phyloP scores from a whole-genome alignment of 305 asterid species.

The Euphrasia arctica region DNA sequence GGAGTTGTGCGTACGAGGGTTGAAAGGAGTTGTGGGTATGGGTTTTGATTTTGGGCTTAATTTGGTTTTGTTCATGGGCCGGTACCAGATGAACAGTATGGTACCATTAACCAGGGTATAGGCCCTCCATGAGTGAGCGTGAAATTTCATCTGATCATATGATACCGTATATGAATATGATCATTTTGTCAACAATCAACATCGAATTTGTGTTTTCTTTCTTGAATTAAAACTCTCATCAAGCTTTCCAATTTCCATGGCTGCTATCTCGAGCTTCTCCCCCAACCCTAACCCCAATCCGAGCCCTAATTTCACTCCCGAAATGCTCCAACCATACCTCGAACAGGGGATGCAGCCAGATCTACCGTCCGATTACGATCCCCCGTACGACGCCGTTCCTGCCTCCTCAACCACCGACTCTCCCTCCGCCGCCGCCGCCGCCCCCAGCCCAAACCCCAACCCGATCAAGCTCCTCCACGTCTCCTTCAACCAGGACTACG shows the following conservation, averaged over 20 bases:
- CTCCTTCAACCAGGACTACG: conserved; percentile 52
- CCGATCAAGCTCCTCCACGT: conserved; percentile 41
- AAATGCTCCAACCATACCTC: conserved; percentile 24
- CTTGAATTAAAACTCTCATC: no score
- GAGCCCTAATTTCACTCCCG: conserved; percentile 9
- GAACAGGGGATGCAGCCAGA: conserved; percentile 12
- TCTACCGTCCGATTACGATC: conserved; percentile 10
- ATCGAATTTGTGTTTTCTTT: no score
- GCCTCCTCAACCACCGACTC: not conserved
- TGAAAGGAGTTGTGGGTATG: no score
- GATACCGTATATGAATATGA: no score
- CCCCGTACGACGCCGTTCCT: conserved; percentile 13
- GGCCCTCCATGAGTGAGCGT: no score
- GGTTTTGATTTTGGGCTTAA: no score
- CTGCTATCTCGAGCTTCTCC: conserved; percentile 29
- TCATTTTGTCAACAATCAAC: no score
- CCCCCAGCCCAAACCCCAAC: conserved; percentile 15
- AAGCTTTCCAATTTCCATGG: conserved; percentile 22
- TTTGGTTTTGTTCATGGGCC: no score
- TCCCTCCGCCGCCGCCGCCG: not conserved
- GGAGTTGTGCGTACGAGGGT: no score
- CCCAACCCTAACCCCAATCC: conserved; percentile 24
- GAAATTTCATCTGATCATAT: no score
- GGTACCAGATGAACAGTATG: no score
- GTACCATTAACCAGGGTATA: no score